Evolutionary conservation across 768 basidiomycete genomes (phyloP), one percentile per base, ranked within the genome.

Genomic region (Lyophyllum atratum): DNA sequence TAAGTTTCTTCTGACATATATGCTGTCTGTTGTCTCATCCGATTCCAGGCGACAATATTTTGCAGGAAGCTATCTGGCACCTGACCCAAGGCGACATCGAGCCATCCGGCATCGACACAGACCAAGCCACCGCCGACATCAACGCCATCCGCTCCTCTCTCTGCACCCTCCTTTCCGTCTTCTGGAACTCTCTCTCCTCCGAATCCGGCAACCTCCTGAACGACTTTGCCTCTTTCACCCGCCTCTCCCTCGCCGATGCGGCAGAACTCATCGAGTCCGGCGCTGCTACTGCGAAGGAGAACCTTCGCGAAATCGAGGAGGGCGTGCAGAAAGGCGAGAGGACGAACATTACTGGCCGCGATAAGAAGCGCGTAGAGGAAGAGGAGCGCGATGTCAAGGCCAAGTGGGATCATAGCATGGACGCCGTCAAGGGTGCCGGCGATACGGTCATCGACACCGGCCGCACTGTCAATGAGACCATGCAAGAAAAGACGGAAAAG

Each of bases 21-120:
- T 19, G 19, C 37, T 5, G 9, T 24, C 17, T 10, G 40, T 29
- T 25, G 10, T 17, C 46, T 39, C 12, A 33, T 24, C 28, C 10
- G 3, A 45, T 40, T 55, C 1, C 52, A 90, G 88, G 76, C 54
- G 89, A 89, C 58, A 80, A 88, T 56, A 55, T 85, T 44, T 65
- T 90, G 1, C 89, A 92, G 64, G 73, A 86, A 57, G 82, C 84
- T 5, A 69, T 89, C 34, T 90, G 83, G 81, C 84, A 89, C 61
- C 71, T 91, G 29, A 74, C 78, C 4, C 74, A 85, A 61, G 81
- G 80, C 22, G 84, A 89, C 56, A 54, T 84, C 33, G 67, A 71
- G 25, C 33, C 58, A 0, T 47, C 63, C 19, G 54, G 68, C 19
- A 56, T 73, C 25, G 73, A 81, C 49, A 68, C 73, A 7, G 77